A percentile compares a stretch with the other conserved stretches of the same genome.
Evolutionary conservation across 805 yeast genomes (phyloP).

Genomic region (Lipomyces yamadae): DNA sequence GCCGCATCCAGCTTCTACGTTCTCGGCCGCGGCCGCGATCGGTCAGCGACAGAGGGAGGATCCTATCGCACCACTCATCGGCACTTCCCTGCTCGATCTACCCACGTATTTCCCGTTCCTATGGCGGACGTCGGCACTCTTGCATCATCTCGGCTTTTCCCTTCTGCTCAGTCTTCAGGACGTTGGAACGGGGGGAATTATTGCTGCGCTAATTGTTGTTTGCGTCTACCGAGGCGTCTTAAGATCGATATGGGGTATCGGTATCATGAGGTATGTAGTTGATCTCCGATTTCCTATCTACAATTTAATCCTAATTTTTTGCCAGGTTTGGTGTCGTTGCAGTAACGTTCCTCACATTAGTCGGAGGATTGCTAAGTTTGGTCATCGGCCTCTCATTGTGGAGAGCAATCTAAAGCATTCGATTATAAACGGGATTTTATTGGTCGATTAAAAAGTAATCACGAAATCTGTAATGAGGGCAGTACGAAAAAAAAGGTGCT

Average conservation of each 20-base stretch:
- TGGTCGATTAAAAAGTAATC: neutral
- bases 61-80: slow-evolving; percentile 34
- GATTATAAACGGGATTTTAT: neutral
- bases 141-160: slow-evolving; percentile 35
- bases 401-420: slow-evolving; percentile 24
- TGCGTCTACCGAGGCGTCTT: slow-evolving; percentile 29
- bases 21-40: slow-evolving; percentile 34
- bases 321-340: slow-evolving; percentile 32
- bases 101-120: slow-evolving; percentile 35
- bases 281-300: neutral
- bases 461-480: neutral
- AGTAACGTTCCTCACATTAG: slow-evolving; percentile 34
- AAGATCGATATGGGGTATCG: slow-evolving; percentile 35
- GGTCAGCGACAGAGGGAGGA: slow-evolving; percentile 31
- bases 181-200: slow-evolving; percentile 10
- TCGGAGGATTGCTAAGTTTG: slow-evolving; percentile 32
- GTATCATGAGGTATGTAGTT: slow-evolving; percentile 30
- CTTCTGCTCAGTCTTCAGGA: slow-evolving; percentile 26
- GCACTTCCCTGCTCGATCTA: slow-evolving; percentile 32
- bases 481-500: neutral
- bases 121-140: slow-evolving; percentile 33
- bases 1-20: slow-evolving; percentile 28
- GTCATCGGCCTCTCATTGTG: slow-evolving; percentile 32
- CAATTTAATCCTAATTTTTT: neutral
- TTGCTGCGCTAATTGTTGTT: slow-evolving; percentile 22